Conservation (phyloP, 2,329 filamentous ascomycete genomes). For the Lachnellula hyalina region DNA sequence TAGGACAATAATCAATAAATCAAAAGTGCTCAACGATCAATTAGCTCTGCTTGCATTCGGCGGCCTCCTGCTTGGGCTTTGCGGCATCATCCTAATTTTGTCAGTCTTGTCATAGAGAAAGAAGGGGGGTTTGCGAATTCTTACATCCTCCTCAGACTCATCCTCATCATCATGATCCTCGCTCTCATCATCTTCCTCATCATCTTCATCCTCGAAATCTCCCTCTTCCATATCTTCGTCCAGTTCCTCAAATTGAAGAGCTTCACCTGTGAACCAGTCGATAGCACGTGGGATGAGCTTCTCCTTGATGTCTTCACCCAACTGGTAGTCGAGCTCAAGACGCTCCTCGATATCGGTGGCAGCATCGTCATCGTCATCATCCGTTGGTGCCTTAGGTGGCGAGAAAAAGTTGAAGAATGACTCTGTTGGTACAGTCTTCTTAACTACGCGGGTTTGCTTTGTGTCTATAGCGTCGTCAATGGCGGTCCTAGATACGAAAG, state of each 20-base stretch:
- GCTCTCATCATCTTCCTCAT: slow-evolving; percentile 86
- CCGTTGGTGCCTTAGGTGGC: slow-evolving; percentile 78
- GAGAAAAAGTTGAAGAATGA: slow-evolving; percentile 96
- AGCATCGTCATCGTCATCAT: slow-evolving; percentile 65
- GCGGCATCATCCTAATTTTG: slow-evolving; percentile 68
- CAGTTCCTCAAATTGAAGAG: slow-evolving; percentile 91
- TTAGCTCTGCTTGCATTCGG: slow-evolving; percentile 95
- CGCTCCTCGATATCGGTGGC: slow-evolving; percentile 94
- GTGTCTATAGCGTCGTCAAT: slow-evolving; percentile 59
- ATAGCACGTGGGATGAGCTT: slow-evolving; percentile 98
- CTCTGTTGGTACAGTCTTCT: slow-evolving; percentile 97
- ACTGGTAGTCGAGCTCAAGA: slow-evolving; percentile 95
- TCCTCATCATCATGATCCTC: slow-evolving; percentile 73
- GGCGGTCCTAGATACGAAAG: neutral
- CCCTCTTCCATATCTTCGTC: slow-evolving; percentile 78
- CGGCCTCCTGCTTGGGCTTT: slow-evolving; percentile 89
- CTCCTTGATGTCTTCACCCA: slow-evolving; percentile 99
- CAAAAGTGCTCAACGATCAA: slow-evolving; percentile 1
- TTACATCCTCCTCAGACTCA: slow-evolving; percentile 73
- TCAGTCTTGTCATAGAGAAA: slow-evolving; percentile 4
- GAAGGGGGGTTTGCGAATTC: slow-evolving; percentile 21
- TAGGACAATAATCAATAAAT: neutral
- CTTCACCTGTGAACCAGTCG: slow-evolving; percentile 99
- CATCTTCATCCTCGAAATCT: slow-evolving; percentile 77
- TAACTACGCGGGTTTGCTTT: slow-evolving; percentile 97